Evolutionary conservation across 2,329 filamentous ascomycete genomes (phyloP).

Genomic region (Phaeosphaeria sp.): DNA sequence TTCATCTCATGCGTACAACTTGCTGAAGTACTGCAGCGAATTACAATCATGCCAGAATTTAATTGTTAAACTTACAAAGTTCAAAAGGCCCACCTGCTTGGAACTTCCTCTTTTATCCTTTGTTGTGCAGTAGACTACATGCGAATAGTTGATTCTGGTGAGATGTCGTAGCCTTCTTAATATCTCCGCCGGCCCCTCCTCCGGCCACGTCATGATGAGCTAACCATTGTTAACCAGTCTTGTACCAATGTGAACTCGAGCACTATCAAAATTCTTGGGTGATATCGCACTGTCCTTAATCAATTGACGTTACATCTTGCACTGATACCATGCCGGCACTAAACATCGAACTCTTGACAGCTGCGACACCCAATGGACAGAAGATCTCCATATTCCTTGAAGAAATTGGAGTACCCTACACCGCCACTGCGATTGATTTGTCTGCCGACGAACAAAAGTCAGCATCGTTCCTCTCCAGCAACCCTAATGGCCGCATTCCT

Average conservation of each 20-base stretch:
- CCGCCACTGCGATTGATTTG: conserved; percentile 61
- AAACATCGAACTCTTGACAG: conserved; percentile 74
- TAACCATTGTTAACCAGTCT: neutral
- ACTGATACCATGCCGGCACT: conserved; percentile 32
- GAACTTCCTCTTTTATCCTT: too few species aligned
- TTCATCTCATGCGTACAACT: too few species aligned
- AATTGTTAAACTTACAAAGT: too few species aligned
- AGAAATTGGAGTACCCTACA: conserved; percentile 65
- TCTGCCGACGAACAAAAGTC: conserved; percentile 75
- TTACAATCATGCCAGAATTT: too few species aligned
- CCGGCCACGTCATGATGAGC: conserved; percentile 1
- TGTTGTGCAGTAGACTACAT: too few species aligned
- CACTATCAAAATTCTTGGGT: neutral
- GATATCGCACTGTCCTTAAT: too few species aligned
- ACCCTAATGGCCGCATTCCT: conserved; percentile 88
- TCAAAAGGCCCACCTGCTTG: too few species aligned
- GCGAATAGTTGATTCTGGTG: too few species aligned
- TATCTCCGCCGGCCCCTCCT: too few species aligned
- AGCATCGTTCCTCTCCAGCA: conserved; percentile 82
- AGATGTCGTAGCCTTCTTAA: too few species aligned
- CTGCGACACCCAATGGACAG: conserved; percentile 85
- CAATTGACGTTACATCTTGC: neutral
- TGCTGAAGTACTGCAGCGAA: too few species aligned
- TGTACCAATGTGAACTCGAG: neutral
- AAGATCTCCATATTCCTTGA: conserved; percentile 83